Base-by-base conservation (phyloP, 2,329 filamentous ascomycete genomes). In the Akanthomyces dipterigenus region DNA sequence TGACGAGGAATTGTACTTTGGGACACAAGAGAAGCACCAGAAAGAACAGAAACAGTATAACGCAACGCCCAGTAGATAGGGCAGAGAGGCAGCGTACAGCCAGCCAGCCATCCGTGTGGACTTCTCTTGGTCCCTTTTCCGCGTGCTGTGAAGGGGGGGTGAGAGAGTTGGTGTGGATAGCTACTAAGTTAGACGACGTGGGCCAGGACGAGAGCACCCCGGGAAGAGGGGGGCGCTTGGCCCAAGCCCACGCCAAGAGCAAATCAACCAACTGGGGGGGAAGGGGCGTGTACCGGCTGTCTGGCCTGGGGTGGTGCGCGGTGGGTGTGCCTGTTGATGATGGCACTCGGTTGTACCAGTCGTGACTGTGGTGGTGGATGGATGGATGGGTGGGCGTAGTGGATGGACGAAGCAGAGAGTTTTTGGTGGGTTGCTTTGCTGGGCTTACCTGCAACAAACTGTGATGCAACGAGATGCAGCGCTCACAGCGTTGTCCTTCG, bases 221-320 rank as follows among this genome's bases (percentile, higher is more conserved):
- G 57, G 57, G 57, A 54, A 60, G 57, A 60, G 57, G 48, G 56
- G 57, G 46, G 26, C 55, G 31, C 36, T 60, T 53, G 36, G 56
- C 48, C 48, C 48, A 60, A 34, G 56, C 38, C 42, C 36, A 50
- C 31, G 45, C 55, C 50, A 45, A 51, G 45, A 49, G 45, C 34
- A 46, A 60, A 60, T 53, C 48, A 60, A 60, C 34, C 34, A 20
- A 45, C 48, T 18, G 24, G 57, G 36, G 14, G 26, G 51, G 48
- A 24, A 24, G 20, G 50, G 46, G 46, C 18, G 45, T 59, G 56
- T 57, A 57, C 43, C 43, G 43, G 55, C 22, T 40, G 34, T 36
- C 7, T 48, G 14, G 55, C 3, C 11, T n/a, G 56, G 45, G 36
- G 56, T 49, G 22, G 34, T 59, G 46, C 34, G 45, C 34, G 36